Percentiles rank a stretch among this genome's conserved stretches.
phyloP scores from a whole-genome alignment of 2,329 filamentous ascomycete species.

The Bipolaris gigantea region DNA sequence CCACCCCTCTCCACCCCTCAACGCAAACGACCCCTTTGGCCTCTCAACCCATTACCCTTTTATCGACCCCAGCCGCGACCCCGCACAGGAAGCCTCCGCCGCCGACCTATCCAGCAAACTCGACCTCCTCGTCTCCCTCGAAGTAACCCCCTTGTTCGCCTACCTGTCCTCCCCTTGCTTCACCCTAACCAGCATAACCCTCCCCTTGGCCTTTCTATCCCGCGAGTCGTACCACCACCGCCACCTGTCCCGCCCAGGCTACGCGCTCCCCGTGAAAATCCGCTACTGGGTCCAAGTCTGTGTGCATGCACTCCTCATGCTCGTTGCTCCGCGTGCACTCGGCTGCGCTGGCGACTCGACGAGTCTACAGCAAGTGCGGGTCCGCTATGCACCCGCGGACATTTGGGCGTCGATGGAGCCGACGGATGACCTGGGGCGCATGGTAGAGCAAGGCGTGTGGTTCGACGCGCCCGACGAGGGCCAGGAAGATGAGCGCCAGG shows the following conservation, averaged over 20 bases:
- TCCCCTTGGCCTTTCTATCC: slow-evolving; percentile 41
- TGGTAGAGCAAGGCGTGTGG: slow-evolving; percentile 35
- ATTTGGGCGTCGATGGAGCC: slow-evolving; percentile 43
- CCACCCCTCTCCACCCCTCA: slow-evolving; percentile 1
- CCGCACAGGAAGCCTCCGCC: slow-evolving; percentile 15
- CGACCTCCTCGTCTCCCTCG: slow-evolving; percentile 34
- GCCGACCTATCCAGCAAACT: slow-evolving; percentile 35
- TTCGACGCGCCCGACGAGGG: slow-evolving; percentile 25
- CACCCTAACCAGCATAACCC: slow-evolving; percentile 31
- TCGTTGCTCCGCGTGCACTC: slow-evolving; percentile 4
- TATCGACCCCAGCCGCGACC: slow-evolving; percentile 23
- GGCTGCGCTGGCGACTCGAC: background rate
- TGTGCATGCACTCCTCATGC: slow-evolving; percentile 35
- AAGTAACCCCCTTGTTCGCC: slow-evolving; percentile 40
- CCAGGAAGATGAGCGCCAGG: slow-evolving; percentile 21
- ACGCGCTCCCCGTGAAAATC: slow-evolving; percentile 35
- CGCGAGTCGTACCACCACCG: slow-evolving; percentile 28
- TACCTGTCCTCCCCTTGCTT: slow-evolving; percentile 36
- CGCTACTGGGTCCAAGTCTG: slow-evolving; percentile 40
- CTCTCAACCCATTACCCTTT: slow-evolving; percentile 40
- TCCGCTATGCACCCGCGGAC: slow-evolving; percentile 40
- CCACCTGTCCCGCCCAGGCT: slow-evolving; percentile 24
- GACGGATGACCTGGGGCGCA: slow-evolving; percentile 30
- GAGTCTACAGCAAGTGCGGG: slow-evolving; percentile 22
- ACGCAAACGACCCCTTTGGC: slow-evolving; percentile 32